Percentiles rank a stretch among this genome's conserved stretches.
phyloP scores from a whole-genome alignment of 2,329 filamentous ascomycete genomes.

The Tolypocladium tundrense region DNA sequence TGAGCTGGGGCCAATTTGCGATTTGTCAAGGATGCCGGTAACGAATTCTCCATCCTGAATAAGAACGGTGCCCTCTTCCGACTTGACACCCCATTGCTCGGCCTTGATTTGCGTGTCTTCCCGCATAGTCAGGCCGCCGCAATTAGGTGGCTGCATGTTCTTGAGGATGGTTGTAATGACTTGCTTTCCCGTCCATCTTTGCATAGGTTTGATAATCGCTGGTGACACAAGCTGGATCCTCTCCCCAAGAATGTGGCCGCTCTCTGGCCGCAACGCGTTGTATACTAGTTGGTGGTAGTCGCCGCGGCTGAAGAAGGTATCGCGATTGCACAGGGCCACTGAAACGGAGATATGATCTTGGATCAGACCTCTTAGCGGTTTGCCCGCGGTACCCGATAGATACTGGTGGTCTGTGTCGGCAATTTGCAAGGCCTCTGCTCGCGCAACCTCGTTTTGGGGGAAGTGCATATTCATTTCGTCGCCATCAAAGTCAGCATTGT shows the following conservation, averaged over 20 bases:
- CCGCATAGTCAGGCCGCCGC: constrained; percentile 66
- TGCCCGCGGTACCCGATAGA: constrained; percentile 84
- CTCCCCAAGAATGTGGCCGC: constrained; percentile 74
- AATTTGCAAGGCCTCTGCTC: constrained; percentile 84
- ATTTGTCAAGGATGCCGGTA: constrained; percentile 88
- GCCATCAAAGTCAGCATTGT: constrained; percentile 98
- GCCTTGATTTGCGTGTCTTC: constrained; percentile 69
- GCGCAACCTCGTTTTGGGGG: constrained; percentile 89
- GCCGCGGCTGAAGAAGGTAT: constrained; percentile 79
- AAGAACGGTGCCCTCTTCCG: constrained; percentile 71
- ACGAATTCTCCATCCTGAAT: constrained; percentile 83
- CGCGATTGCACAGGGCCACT: constrained; percentile 79
- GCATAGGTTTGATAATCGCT: constrained; percentile 68
- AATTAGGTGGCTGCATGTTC: constrained; percentile 74
- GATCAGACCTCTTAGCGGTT: constrained; percentile 88
- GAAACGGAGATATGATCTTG: constrained; percentile 97
- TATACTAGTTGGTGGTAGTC: constrained; percentile 95
- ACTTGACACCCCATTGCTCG: constrained; percentile 67
- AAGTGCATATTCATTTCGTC: constrained; percentile 99
- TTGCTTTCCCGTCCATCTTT: constrained; percentile 93
- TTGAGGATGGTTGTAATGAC: constrained; percentile 85
- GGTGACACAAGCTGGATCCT: constrained; percentile 73
- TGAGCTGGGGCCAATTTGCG: constrained; percentile 78
- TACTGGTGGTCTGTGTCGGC: constrained; percentile 98
- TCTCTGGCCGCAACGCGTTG: constrained; percentile 78